These are phyloP conservation scores for Paramecium octaurelia DNA, from an alignment of 73 alveolate species.

Conservation along the genomic window DNA sequence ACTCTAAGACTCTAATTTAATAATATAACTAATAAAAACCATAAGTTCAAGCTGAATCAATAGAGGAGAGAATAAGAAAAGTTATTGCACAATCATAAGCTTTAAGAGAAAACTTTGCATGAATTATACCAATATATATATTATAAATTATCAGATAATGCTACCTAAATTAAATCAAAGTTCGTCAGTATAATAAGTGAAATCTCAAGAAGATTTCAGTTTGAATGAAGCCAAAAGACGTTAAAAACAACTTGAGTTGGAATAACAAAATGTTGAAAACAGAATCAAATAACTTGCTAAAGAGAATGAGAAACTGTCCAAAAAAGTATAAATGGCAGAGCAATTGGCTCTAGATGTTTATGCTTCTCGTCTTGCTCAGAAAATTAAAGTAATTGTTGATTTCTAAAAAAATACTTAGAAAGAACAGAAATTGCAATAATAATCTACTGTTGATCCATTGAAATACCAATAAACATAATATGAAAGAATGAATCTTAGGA, in stretches of 20 bases:
- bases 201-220: not conserved
- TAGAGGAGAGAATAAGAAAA: constrained; percentile 45
- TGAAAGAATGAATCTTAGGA: not conserved
- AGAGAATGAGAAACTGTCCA: constrained; percentile 41
- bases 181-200: not conserved
- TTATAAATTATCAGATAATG: not conserved
- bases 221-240: constrained; percentile 9
- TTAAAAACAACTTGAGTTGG: not conserved
- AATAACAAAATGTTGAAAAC: not conserved
- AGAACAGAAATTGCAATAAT: not conserved
- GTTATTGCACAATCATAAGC: constrained; percentile 50
- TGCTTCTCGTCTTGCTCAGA: not conserved
- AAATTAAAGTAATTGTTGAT: not conserved
- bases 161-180: not conserved
- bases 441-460: not conserved
- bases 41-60: constrained; percentile 8
- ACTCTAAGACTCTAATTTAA: not conserved
- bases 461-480: not conserved
- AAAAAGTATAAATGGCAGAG: not conserved
- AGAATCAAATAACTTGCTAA: not conserved
- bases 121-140: not conserved
- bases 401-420: not conserved
- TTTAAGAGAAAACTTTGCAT: constrained; percentile 46
- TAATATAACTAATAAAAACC: constrained; percentile 7
- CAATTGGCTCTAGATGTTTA: constrained; percentile 36